A percentile compares a stretch with the other conserved stretches of the same genome.
These are phyloP conservation scores for Brachypodium distachyon DNA, from an alignment of 202 grass and related monocot genomes.

Conservation along the genomic window DNA sequence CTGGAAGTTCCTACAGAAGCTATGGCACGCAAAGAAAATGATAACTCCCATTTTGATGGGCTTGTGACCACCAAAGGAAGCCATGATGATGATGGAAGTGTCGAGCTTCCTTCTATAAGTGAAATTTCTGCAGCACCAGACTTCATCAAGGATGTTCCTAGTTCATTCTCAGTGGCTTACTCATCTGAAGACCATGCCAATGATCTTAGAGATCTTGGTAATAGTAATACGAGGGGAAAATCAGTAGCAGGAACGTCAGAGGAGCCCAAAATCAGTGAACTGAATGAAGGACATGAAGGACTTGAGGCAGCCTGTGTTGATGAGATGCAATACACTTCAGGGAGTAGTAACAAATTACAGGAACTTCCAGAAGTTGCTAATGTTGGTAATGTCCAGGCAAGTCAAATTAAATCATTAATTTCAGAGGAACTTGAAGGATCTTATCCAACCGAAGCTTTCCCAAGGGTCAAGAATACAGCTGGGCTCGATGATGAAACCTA, in stretches of 20 bases:
- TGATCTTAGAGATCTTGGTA: constrained; percentile 8
- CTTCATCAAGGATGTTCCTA: constrained; percentile 17
- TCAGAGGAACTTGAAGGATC: constrained; percentile 33
- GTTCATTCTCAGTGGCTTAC: neutral
- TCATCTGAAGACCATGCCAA: constrained; percentile 8
- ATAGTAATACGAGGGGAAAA: neutral
- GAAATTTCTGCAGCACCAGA: neutral
- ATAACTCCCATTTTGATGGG: constrained; percentile 11
- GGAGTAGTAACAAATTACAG: constrained; percentile 2
- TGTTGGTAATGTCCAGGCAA: constrained; percentile 2
- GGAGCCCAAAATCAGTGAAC: constrained; percentile 7
- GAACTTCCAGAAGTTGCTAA: constrained; percentile 23
- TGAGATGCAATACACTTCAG: constrained; percentile 2
- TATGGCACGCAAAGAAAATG: constrained; percentile 12
- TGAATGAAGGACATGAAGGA: too few relatives aligned
- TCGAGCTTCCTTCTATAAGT: neutral
- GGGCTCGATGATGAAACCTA: constrained; percentile 21
- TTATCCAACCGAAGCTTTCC: constrained; percentile 3
- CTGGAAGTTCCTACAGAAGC: constrained; percentile 26
- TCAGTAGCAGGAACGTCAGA: constrained; percentile 20
- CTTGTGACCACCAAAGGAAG: neutral
- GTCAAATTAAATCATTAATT: constrained; percentile 33
- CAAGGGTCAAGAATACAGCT: neutral
- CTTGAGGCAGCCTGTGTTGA: neutral
- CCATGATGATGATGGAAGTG: neutral